Evolutionary conservation across 2,329 filamentous ascomycete genomes (phyloP).

Genomic region (Cladosporium colombiae): DNA sequence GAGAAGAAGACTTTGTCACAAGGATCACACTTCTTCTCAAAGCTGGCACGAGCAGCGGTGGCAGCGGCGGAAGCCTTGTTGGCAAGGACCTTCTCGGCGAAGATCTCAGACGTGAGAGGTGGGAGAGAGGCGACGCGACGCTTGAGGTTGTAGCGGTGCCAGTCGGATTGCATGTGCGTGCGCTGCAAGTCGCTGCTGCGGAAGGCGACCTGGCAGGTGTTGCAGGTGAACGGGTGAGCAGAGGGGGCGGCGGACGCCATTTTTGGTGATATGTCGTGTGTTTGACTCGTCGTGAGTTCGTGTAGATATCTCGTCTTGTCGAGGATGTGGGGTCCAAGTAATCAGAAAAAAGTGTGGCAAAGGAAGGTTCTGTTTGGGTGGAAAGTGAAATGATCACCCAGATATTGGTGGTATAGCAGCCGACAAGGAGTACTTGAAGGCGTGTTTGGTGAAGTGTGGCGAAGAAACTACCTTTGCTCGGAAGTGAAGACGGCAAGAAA

Average conservation of each 20-base stretch:
- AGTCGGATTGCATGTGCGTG: slow-evolving; percentile 96
- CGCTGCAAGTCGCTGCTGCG: slow-evolving; percentile 90
- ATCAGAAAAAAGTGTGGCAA: slow-evolving; percentile 16
- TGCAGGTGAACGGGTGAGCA: slow-evolving; percentile 94
- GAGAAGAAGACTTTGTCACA: slow-evolving; percentile 95
- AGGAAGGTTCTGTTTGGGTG: neutral
- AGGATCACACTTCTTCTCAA: slow-evolving; percentile 76
- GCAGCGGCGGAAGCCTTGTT: slow-evolving; percentile 82
- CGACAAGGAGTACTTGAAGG: neutral
- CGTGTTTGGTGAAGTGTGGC: neutral
- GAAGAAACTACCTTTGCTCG: neutral
- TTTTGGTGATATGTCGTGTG: neutral
- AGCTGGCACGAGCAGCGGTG: slow-evolving; percentile 83
- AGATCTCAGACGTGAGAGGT: slow-evolving; percentile 86
- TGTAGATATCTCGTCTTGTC: neutral
- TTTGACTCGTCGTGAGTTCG: neutral
- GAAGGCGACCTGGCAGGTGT: slow-evolving; percentile 96
- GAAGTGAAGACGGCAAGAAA: neutral
- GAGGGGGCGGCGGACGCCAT: slow-evolving; percentile 22
- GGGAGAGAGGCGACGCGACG: slow-evolving; percentile 87
- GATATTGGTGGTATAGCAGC: neutral
- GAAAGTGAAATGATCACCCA: neutral
- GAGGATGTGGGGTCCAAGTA: neutral
- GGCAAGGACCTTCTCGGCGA: slow-evolving; percentile 92
- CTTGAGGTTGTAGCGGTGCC: slow-evolving; percentile 92